Percentiles rank a stretch among this genome's conserved stretches.
Conservation (phyloP, 352 stramenopile species). For the Globisporangium apiculatum region DNA sequence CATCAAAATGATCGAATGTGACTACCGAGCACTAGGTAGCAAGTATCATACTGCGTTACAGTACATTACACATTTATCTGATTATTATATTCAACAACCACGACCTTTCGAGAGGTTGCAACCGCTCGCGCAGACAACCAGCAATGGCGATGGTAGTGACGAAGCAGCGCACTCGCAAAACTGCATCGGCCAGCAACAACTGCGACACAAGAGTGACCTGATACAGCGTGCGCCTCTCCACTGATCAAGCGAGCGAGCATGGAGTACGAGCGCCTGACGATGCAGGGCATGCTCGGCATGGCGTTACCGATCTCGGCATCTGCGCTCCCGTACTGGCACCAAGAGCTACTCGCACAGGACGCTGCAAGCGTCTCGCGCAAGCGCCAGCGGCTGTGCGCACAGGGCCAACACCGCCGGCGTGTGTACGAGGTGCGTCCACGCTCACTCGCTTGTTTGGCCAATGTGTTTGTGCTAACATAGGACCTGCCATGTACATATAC, state of each 20-base stretch:
- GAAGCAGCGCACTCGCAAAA: not conserved
- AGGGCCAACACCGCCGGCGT: not conserved
- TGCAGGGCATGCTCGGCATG: conserved; percentile 19
- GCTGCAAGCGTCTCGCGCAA: conserved; percentile 12
- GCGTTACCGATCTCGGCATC: conserved; percentile 15
- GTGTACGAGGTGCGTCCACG: conserved; percentile 13
- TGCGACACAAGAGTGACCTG: no score
- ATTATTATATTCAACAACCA: no score
- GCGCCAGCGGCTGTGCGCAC: conserved; percentile 17
- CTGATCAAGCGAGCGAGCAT: conserved; percentile 1
- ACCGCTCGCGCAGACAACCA: not conserved
- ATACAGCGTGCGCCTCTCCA: no score
- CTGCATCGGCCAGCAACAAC: no score
- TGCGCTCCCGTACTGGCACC: conserved; percentile 21
- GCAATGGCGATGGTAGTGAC: not conserved
- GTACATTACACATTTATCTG: no score
- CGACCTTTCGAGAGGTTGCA: not conserved
- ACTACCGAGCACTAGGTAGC: no score
- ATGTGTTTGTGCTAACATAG: not conserved
- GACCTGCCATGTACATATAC: not conserved
- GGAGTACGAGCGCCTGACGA: conserved; percentile 13
- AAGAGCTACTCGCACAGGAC: conserved; percentile 17
- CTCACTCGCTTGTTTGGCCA: not conserved
- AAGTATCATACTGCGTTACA: no score
- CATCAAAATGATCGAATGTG: no score